These are phyloP conservation scores for Fusarium virguliforme DNA, from an alignment of 2,329 filamentous ascomycete species.

Conservation along the genomic window DNA sequence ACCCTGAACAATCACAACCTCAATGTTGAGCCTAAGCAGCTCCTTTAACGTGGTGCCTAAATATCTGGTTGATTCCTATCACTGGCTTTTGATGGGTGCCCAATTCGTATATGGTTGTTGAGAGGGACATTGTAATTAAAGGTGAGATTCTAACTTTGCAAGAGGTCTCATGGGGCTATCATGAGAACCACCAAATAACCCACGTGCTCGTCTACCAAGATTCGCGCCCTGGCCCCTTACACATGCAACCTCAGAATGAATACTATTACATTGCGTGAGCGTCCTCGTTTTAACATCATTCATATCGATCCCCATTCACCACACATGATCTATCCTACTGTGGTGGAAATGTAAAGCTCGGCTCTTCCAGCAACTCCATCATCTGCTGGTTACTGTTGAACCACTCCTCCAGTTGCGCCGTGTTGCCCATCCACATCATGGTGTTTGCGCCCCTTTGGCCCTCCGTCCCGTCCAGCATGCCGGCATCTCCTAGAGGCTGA, in stretches of 20 bases:
- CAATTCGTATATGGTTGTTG: neutral
- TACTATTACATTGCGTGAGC: constrained; percentile 2
- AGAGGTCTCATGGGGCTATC: constrained; percentile 18
- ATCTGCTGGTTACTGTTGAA: constrained; percentile 59
- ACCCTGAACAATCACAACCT: constrained; percentile 28
- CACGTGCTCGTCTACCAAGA: constrained; percentile 4
- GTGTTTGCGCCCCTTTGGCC: constrained; percentile 44
- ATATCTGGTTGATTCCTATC: neutral
- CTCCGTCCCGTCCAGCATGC: constrained; percentile 27
- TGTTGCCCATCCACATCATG: constrained; percentile 58
- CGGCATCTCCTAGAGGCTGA: constrained; percentile 33
- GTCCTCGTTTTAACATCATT: neutral
- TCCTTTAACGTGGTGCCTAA: constrained; percentile 4
- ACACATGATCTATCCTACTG: neutral
- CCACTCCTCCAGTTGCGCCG: constrained; percentile 58
- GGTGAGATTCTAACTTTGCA: constrained; percentile 3
- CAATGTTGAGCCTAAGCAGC: neutral
- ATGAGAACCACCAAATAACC: constrained; percentile 19
- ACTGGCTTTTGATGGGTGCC: neutral
- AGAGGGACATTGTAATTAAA: neutral
- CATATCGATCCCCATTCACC: neutral
- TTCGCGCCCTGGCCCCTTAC: neutral
- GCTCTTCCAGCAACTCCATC: constrained; percentile 56
- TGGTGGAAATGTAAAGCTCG: constrained; percentile 48
- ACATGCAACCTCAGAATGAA: neutral